Base-by-base conservation (phyloP, 2,329 filamentous ascomycete species). In the Penicillium hesseltinei region DNA sequence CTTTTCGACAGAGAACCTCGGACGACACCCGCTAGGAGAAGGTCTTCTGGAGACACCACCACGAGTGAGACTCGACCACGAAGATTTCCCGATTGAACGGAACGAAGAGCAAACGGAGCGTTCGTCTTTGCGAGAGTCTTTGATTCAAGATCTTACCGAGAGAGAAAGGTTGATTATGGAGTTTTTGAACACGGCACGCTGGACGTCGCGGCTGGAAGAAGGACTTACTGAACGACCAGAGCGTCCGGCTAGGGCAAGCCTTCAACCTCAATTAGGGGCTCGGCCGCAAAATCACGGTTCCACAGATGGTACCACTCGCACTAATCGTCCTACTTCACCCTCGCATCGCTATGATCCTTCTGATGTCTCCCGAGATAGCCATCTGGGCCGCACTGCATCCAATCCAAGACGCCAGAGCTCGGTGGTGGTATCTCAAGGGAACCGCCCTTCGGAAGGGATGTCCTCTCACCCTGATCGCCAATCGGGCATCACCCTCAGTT, bases 131-230 rank as follows among this genome's bases (percentile, higher is more conserved):
- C 72, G 73, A 36, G 75, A 77, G 51, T 71, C 64, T 47, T 54
- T 74, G 49, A 66, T 75, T 35, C 71, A 75, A 44, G 72, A 75
- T 54, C 70, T 78, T 47, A 74, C 71, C 4, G 73, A 77, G 52
- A 70, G 75, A 49, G 77, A 78, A 62, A 71, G 76, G 52, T 66
- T 75, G 54, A 75, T 78, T 35, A 71, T 78, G 57, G 75, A 78
- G 46, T 76, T 76, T 52, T 59, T 78, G 58, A 76, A 77, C 58
- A 71, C 73, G 23, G 73, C 74, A 40, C 71, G 75, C 40, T 77
- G 71, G 71, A 70, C 73, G 8, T 70, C 73, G 33, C 64, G 67
- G 54, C 53, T 67, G 51, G 74, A 72, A 57, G 72, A 71, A 49
- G 64, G 67, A 25, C 55, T 68, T 43, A 64, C 66, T 25, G 70